These are phyloP conservation scores for Yamadazyma dendronema DNA, from an alignment of 1,139 yeast genomes.

Conservation along the genomic window DNA sequence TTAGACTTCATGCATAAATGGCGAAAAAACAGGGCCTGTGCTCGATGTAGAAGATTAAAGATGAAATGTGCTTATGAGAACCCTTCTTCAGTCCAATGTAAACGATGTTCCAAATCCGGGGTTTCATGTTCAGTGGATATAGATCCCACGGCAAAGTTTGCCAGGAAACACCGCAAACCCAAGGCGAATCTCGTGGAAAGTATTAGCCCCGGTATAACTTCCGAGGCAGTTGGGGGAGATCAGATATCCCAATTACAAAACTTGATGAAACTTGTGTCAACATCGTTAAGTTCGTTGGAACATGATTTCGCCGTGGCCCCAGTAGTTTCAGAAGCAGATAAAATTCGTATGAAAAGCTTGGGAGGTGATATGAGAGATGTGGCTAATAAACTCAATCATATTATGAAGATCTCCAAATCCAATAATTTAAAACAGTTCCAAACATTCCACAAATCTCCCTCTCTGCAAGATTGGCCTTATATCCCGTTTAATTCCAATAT, in stretches of 20 bases:
- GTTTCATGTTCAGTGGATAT: slow-evolving; percentile 47
- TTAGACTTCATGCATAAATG: slow-evolving; percentile 29
- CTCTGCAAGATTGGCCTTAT: slow-evolving; percentile 27
- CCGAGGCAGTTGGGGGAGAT: slow-evolving; percentile 16
- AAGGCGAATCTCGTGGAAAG: slow-evolving; percentile 10
- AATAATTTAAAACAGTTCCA: slow-evolving; percentile 16
- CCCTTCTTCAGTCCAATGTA: slow-evolving; percentile 43
- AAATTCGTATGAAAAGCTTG: slow-evolving; percentile 9
- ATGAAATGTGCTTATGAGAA: slow-evolving; percentile 54
- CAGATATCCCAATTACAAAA: slow-evolving; percentile 16
- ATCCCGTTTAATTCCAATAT: slow-evolving; percentile 41
- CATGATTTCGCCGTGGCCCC: slow-evolving; percentile 16
- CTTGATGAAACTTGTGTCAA: slow-evolving; percentile 13
- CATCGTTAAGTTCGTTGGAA: slow-evolving; percentile 16
- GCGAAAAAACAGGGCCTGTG: slow-evolving; percentile 53
- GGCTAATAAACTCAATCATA: slow-evolving; percentile 9
- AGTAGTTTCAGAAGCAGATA: slow-evolving; percentile 9
- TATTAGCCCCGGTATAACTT: slow-evolving; percentile 16
- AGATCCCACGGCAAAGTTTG: slow-evolving; percentile 43
- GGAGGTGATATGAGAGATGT: slow-evolving; percentile 5
- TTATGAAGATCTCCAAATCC: slow-evolving; percentile 10
- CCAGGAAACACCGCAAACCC: slow-evolving; percentile 20
- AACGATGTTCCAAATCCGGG: slow-evolving; percentile 44
- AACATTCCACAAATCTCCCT: slow-evolving; percentile 16
- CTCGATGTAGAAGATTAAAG: slow-evolving; percentile 54